These are phyloP conservation scores for Pleurotus ostreatus DNA, from an alignment of 768 basidiomycete genomes.

Conservation along the genomic window DNA sequence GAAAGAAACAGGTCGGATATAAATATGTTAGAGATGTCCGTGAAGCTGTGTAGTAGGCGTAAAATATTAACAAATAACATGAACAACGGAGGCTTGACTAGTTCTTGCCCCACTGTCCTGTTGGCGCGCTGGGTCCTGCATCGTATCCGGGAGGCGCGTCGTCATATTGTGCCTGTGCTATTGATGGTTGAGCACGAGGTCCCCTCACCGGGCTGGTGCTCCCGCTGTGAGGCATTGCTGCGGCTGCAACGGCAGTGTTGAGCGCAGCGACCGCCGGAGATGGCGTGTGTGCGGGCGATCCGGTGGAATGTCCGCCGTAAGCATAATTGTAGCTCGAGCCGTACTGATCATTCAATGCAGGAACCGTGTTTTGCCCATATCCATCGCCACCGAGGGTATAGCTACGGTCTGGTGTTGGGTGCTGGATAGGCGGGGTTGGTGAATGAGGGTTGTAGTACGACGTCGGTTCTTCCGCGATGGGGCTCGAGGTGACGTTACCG, in stretches of 20 bases:
- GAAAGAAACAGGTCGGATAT: slow-evolving; percentile 5
- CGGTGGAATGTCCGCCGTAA: slow-evolving; percentile 18
- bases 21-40: slow-evolving; percentile 1
- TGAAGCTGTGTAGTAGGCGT: background rate
- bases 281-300: slow-evolving; percentile 31
- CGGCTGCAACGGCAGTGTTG: slow-evolving; percentile 28
- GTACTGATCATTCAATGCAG: slow-evolving; percentile 29
- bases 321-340: slow-evolving; percentile 16
- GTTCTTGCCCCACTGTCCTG: slow-evolving; percentile 47
- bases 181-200: slow-evolving; percentile 30
- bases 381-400: slow-evolving; percentile 57
- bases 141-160: slow-evolving; percentile 72
- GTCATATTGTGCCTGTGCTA: slow-evolving; percentile 21
- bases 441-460: slow-evolving; percentile 22
- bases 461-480: slow-evolving; percentile 11
- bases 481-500: slow-evolving; percentile 6
- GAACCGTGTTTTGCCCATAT: slow-evolving; percentile 46
- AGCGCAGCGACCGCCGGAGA: background rate
- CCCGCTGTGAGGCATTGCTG: slow-evolving; percentile 5
- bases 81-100: background rate
- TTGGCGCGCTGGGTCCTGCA: slow-evolving; percentile 38
- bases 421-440: slow-evolving; percentile 17
- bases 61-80: slow-evolving; percentile 1
- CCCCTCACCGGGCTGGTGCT: slow-evolving; percentile 38
- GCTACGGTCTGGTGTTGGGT: slow-evolving; percentile 36